phyloP scores from a whole-genome alignment of 208 protist species.

The Acanthamoeba culbertsoni region DNA sequence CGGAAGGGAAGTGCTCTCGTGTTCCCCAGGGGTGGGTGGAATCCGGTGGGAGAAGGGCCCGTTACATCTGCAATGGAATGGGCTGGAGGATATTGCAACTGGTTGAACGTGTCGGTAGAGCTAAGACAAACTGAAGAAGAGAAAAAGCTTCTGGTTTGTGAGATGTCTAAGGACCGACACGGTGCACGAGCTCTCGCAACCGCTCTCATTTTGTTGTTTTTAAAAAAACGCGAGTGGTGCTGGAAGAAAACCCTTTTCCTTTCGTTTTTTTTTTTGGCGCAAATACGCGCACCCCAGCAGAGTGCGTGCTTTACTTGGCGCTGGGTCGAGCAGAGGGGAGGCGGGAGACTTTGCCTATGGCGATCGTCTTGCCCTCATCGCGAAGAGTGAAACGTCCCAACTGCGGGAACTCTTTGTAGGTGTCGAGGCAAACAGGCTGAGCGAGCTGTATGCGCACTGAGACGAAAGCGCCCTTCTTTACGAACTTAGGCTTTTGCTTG shows the following conservation, averaged over 20 bases:
- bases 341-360: conserved; percentile 39
- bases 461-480: conserved; percentile 89
- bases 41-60: neutral
- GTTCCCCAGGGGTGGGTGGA: neutral
- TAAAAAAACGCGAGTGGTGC: too few species aligned
- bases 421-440: conserved; percentile 90
- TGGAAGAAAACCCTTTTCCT: too few species aligned
- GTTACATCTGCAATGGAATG: neutral
- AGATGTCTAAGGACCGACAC: too few species aligned
- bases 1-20: conserved; percentile 5
- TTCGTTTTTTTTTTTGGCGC: too few species aligned
- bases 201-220: too few species aligned
- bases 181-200: too few species aligned
- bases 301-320: conserved; percentile 7
- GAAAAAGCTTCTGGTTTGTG: too few species aligned
- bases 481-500: conserved; percentile 92
- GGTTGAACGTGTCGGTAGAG: too few species aligned
- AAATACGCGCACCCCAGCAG: too few species aligned
- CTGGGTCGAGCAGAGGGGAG: neutral
- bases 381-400: conserved; percentile 95
- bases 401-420: conserved; percentile 93
- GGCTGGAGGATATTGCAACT: neutral
- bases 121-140: too few species aligned
- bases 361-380: conserved; percentile 84
- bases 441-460: conserved; percentile 90